Conservation (phyloP, 495 filamentous ascomycete species). For the Podospora conica region DNA sequence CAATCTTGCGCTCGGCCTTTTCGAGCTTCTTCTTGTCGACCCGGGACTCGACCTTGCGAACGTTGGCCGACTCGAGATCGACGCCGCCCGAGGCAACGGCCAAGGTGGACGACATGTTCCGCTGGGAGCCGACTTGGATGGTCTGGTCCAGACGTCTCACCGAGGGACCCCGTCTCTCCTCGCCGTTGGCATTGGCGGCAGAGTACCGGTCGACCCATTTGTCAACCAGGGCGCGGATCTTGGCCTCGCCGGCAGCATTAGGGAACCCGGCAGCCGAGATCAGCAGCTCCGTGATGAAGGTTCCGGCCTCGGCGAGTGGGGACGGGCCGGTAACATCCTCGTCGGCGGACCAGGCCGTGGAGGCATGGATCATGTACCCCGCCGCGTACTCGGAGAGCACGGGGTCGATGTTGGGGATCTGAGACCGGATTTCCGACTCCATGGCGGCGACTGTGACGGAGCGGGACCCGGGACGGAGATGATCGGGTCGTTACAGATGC, state of each 20-base stretch:
- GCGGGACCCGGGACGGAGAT: not conserved
- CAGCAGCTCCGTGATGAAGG: slow-evolving; percentile 75
- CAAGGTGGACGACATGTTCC: slow-evolving; percentile 91
- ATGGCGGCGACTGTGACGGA: slow-evolving; percentile 42
- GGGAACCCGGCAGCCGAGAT: slow-evolving; percentile 80
- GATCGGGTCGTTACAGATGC: not conserved
- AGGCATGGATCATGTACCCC: slow-evolving; percentile 90
- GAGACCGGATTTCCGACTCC: slow-evolving; percentile 84
- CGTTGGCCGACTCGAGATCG: slow-evolving; percentile 88
- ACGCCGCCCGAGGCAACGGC: slow-evolving; percentile 78
- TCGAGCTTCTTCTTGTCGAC: slow-evolving; percentile 99
- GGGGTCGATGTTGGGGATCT: slow-evolving; percentile 83
- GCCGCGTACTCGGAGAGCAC: slow-evolving; percentile 89
- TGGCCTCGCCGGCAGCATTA: slow-evolving; percentile 60
- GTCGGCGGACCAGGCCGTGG: slow-evolving; percentile 73
- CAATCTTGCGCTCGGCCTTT: slow-evolving; percentile 97
- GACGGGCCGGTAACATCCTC: slow-evolving; percentile 60
- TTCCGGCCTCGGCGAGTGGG: slow-evolving; percentile 77
- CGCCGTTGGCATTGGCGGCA: slow-evolving; percentile 60
- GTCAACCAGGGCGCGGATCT: slow-evolving; percentile 77
- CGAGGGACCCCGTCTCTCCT: slow-evolving; percentile 56
- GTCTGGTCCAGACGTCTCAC: slow-evolving; percentile 88
- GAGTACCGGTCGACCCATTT: slow-evolving; percentile 82
- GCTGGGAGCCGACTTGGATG: slow-evolving; percentile 88
- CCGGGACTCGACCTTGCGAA: slow-evolving; percentile 89